Evolutionary conservation across 208 protist species (phyloP).

Genomic region (Leishmania arabica): DNA sequence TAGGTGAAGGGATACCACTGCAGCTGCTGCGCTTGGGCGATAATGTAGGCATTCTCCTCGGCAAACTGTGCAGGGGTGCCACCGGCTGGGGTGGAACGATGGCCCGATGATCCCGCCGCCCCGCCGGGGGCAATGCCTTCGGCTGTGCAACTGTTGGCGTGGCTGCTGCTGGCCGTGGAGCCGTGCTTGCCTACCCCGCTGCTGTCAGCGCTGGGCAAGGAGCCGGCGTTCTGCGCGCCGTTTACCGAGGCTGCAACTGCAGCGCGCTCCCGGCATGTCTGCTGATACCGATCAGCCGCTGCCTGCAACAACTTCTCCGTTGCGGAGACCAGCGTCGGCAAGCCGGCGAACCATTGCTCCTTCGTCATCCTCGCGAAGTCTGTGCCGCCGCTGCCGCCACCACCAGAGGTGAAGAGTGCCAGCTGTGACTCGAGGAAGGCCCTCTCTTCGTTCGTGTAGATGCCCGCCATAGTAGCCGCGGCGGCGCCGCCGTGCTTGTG

Average conservation of each 20-base stretch:
- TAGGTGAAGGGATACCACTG: slow-evolving; percentile 76
- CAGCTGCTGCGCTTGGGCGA: slow-evolving; percentile 69
- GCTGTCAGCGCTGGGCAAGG: neutral
- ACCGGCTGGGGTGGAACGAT: slow-evolving; percentile 27
- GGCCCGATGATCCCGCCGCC: neutral
- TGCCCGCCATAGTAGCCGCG: neutral
- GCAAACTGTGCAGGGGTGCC: slow-evolving; percentile 56
- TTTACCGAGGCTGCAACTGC: neutral
- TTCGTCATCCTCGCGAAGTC: slow-evolving; percentile 22
- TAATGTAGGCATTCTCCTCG: slow-evolving; percentile 82
- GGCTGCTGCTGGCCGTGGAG: neutral
- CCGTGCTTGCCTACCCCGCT: neutral
- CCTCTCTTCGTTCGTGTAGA: slow-evolving; percentile 34
- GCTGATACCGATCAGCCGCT: slow-evolving; percentile 44
- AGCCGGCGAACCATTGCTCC: slow-evolving; percentile 26
- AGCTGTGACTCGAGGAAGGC: slow-evolving; percentile 27
- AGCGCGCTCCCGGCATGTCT: slow-evolving; percentile 17
- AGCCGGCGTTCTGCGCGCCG: neutral
- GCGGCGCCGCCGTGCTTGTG: neutral
- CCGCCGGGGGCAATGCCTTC: neutral
- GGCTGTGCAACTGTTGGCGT: neutral
- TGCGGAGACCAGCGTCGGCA: slow-evolving; percentile 24
- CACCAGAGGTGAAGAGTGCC: slow-evolving; percentile 16
- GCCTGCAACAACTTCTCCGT: slow-evolving; percentile 35
- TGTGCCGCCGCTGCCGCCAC: neutral